Base-by-base conservation (phyloP, 371 early-diverging fungal species). In the Mortierella sp. region DNA sequence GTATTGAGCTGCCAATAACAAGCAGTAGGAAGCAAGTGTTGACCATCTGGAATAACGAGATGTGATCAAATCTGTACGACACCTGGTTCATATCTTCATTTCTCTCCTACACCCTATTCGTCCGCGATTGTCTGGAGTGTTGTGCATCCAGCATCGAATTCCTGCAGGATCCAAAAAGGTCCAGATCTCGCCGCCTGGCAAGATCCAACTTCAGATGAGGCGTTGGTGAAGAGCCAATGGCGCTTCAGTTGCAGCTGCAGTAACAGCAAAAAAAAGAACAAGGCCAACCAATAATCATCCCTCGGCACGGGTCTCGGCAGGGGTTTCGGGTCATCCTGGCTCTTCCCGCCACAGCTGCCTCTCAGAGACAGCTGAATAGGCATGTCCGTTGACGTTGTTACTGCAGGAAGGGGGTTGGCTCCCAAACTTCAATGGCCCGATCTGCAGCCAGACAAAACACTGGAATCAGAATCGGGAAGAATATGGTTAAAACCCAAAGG, bases 151-250 rank as follows among this genome's bases (percentile, higher is more conserved):
- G 98, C 4, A 92, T 96, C 58, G 90, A 91, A 30, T 98, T 98
- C 79, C 85, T 98, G 28, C 78, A 83, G 34, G 97, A 98, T 80
- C 93, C 97, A 28, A 94, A 96, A n/a, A 34, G 72, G 97, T 97
- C 13, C 92, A 92, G 74, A 81, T 89, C 2, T 90, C 94, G 19
- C 88, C 97, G 8, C 80, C 96, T 46, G 92, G 94, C 41, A 96
- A 96, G 74, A 90, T n/a, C n/a, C n/a, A n/a, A n/a, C n/a, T n/a
- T n/a, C n/a, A n/a, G 92, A 97, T 60, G 91, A 87, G 47, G 98
- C 98, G 16, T 81, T 98, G 80, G 78, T 84, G 21, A n/a, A 84
- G 90, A 55, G 87, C 85, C 14, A 85, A 81, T 56, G 85, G 84
- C 26, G 78, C 82, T 38, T 45, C 67, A 48, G 31, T 5, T 21